A percentile compares a stretch with the other conserved stretches of the same genome.
These are phyloP conservation scores for Colletotrichum paranaense DNA, from an alignment of 2,329 filamentous ascomycete genomes.

Conservation along the genomic window DNA sequence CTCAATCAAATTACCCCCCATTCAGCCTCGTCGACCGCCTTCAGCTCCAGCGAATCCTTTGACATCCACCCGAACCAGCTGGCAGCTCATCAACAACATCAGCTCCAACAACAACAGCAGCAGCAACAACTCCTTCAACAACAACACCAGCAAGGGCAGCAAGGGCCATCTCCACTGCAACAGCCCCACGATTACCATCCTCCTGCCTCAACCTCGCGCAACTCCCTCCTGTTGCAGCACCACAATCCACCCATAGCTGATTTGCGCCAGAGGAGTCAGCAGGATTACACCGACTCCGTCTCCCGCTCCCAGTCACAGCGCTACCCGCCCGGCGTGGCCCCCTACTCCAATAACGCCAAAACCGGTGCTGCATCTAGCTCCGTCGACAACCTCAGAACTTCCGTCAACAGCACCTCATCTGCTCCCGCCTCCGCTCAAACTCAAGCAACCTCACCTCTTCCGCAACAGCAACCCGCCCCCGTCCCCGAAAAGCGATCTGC, in stretches of 20 bases:
- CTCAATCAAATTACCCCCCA: constrained; percentile 45
- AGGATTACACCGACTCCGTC: constrained; percentile 60
- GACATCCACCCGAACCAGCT: constrained; percentile 42
- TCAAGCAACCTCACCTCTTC: constrained; percentile 35
- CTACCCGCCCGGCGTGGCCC: constrained; percentile 49
- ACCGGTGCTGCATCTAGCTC: constrained; percentile 52
- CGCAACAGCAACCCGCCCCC: constrained; percentile 33
- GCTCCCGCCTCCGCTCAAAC: background rate
- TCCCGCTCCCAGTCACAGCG: constrained; percentile 65
- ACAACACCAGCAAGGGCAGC: constrained; percentile 44
- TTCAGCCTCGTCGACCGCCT: constrained; percentile 59
- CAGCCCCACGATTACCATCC: constrained; percentile 40
- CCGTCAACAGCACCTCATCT: constrained; percentile 38
- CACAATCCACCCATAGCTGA: constrained; percentile 43
- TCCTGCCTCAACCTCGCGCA: constrained; percentile 48
- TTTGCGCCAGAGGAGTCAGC: constrained; percentile 48
- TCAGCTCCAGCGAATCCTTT: constrained; percentile 62
- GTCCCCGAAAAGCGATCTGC: constrained; percentile 59
- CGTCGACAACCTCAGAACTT: constrained; percentile 53
- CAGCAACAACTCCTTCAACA: constrained; percentile 45
- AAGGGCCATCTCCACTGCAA: constrained; percentile 40
- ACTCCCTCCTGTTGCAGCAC: constrained; percentile 37
- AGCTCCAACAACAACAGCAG: constrained; percentile 42
- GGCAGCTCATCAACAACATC: constrained; percentile 41
- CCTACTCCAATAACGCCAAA: constrained; percentile 46